These are phyloP conservation scores for Arbutus unedo DNA, from an alignment of 148 eudicot species.

Conservation along the genomic window DNA sequence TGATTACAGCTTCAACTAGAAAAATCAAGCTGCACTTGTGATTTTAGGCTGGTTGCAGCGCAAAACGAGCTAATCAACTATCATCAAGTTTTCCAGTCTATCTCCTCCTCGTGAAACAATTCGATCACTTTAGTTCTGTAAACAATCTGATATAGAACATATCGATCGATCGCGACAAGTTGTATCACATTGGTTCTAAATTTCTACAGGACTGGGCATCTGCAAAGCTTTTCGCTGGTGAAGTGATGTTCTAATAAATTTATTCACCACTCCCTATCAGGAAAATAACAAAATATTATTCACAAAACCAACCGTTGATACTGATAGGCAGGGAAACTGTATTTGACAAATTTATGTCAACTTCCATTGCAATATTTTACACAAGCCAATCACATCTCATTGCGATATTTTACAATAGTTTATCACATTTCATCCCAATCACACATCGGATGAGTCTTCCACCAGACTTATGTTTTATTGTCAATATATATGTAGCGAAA, in stretches of 20 bases:
- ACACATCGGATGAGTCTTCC: background rate
- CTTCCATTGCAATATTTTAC: no score
- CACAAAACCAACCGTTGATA: background rate
- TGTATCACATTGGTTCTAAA: background rate
- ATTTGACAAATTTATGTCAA: no score
- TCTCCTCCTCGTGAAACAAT: no score
- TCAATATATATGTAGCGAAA: background rate
- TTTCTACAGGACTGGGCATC: background rate
- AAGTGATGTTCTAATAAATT: no score
- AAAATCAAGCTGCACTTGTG: no score
- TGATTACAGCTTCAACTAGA: no score
- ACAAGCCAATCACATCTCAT: background rate
- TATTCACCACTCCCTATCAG: background rate
- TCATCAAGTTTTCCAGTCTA: no score
- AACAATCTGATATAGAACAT: no score
- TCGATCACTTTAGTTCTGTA: no score
- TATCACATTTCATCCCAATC: background rate
- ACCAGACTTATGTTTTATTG: background rate
- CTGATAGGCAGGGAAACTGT: background rate
- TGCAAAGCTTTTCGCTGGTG: background rate
- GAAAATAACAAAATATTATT: background rate
- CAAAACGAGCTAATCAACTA: no score
- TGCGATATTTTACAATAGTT: background rate
- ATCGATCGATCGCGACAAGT: no score
- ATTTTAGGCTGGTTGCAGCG: no score